Percentiles rank a stretch among this genome's conserved stretches.
Conservation (phyloP, 192 early-diverging fungal genomes). For the Rhizophagus prolifer region DNA sequence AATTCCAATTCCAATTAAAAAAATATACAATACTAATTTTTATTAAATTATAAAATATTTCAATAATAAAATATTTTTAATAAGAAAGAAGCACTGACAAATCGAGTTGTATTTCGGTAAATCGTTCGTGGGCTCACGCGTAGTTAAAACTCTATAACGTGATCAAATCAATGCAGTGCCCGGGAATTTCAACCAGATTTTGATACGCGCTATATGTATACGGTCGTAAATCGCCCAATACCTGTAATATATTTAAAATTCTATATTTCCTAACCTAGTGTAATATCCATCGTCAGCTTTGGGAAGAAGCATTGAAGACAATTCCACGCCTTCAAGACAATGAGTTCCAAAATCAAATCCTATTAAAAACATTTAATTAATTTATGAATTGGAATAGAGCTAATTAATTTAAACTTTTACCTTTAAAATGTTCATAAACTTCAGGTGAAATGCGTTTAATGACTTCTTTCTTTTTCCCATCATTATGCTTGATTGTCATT, state of each 20-base stretch:
- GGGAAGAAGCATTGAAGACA: constrained; percentile 4
- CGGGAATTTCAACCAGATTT: too few relatives aligned
- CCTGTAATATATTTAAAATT: neutral
- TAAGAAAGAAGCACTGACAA: too few relatives aligned
- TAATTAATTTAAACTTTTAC: neutral
- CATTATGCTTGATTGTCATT: neutral
- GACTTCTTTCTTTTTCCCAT: neutral
- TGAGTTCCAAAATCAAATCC: constrained; percentile 12
- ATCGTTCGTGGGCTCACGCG: too few relatives aligned
- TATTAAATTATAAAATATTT: too few relatives aligned
- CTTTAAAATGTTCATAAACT: neutral
- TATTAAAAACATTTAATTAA: neutral
- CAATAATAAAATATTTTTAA: too few relatives aligned
- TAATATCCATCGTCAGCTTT: constrained; percentile 17
- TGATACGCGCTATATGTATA: too few relatives aligned
- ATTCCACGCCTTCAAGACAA: neutral
- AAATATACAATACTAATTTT: too few relatives aligned
- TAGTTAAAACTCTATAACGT: too few relatives aligned
- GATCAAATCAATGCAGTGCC: too few relatives aligned
- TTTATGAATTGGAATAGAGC: neutral
- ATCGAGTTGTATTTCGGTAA: too few relatives aligned
- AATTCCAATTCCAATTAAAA: too few relatives aligned
- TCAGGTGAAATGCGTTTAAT: neutral
- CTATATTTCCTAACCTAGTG: neutral
- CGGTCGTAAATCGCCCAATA: too few relatives aligned